Evolutionary conservation across 2,329 filamentous ascomycete genomes (phyloP).

Genomic region (Onygenales sp.): DNA sequence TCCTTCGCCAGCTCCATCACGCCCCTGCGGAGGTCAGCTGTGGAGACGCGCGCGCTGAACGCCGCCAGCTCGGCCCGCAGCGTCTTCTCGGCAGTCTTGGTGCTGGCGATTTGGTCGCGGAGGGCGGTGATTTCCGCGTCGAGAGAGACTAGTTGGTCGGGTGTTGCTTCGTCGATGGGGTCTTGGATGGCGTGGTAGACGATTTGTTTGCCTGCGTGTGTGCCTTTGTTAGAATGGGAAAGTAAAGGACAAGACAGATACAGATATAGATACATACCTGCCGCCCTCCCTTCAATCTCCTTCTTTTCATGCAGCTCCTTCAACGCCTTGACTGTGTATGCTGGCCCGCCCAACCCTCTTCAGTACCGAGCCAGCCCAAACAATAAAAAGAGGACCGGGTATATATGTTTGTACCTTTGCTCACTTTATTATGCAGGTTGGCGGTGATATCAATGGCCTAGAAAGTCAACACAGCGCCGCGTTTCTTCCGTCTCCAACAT

Average conservation of each 20-base stretch:
- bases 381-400: not conserved
- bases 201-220: slow-evolving; percentile 46
- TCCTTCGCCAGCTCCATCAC: slow-evolving; percentile 38
- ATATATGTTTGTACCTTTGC: slow-evolving; percentile 36
- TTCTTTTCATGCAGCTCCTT: slow-evolving; percentile 54
- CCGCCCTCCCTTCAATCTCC: slow-evolving; percentile 47
- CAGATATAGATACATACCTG: slow-evolving; percentile 30
- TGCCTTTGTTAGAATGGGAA: not conserved
- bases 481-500: not conserved
- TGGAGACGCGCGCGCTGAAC: slow-evolving; percentile 41
- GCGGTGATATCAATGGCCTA: slow-evolving; percentile 49
- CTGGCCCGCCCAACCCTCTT: slow-evolving; percentile 19
- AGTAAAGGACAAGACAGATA: not conserved
- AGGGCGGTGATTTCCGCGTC: slow-evolving; percentile 41
- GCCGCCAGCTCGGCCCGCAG: slow-evolving; percentile 39
- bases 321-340: slow-evolving; percentile 50
- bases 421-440: slow-evolving; percentile 53
- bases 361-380: not conserved
- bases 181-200: slow-evolving; percentile 52
- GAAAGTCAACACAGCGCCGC: not conserved
- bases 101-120: slow-evolving; percentile 32
- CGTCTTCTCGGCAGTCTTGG: slow-evolving; percentile 40
- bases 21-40: slow-evolving; percentile 38
- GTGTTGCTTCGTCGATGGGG: slow-evolving; percentile 37
- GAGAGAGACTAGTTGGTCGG: slow-evolving; percentile 41